Conservation (phyloP, 1,139 yeast genomes). For the Diutina siamensis region DNA sequence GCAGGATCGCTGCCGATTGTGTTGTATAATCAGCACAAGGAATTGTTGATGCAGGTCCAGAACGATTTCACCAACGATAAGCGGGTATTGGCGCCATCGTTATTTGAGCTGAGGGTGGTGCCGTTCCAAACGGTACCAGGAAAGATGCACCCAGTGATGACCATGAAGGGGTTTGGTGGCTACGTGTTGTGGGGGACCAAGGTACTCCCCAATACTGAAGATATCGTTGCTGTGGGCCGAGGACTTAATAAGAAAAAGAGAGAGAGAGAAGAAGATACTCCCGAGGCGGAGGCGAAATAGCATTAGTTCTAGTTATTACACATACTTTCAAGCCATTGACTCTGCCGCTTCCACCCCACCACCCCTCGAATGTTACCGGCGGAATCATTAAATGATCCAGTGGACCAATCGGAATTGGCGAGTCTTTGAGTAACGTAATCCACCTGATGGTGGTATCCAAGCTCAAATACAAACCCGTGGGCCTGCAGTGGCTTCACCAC, state of each 20-base stretch:
- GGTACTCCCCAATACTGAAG: constrained; percentile 58
- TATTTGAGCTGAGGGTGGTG: constrained; percentile 73
- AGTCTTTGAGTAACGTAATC: constrained; percentile 10
- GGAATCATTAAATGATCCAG: constrained; percentile 19
- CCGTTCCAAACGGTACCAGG: constrained; percentile 91
- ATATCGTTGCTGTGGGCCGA: constrained; percentile 44
- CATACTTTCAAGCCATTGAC: not conserved
- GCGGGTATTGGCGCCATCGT: constrained; percentile 71
- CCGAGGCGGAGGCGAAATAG: not conserved
- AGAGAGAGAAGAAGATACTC: not conserved
- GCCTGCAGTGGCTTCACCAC: constrained; percentile 27
- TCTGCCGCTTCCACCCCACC: constrained; percentile 22
- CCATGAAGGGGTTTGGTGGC: constrained; percentile 89
- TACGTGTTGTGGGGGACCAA: constrained; percentile 69
- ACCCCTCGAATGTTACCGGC: constrained; percentile 26
- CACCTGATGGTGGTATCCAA: constrained; percentile 29
- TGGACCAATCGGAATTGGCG: constrained; percentile 15
- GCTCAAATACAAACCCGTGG: constrained; percentile 30
- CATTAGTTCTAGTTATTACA: not conserved
- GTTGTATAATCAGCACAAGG: constrained; percentile 73
- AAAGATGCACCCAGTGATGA: constrained; percentile 89
- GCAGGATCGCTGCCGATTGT: constrained; percentile 86
- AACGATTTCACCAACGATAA: constrained; percentile 55
- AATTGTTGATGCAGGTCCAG: constrained; percentile 60
- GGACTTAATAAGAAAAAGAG: constrained; percentile 23